Evolutionary conservation across 352 stramenopile genomes (phyloP).

Genomic region (Peronospora farinosa): DNA sequence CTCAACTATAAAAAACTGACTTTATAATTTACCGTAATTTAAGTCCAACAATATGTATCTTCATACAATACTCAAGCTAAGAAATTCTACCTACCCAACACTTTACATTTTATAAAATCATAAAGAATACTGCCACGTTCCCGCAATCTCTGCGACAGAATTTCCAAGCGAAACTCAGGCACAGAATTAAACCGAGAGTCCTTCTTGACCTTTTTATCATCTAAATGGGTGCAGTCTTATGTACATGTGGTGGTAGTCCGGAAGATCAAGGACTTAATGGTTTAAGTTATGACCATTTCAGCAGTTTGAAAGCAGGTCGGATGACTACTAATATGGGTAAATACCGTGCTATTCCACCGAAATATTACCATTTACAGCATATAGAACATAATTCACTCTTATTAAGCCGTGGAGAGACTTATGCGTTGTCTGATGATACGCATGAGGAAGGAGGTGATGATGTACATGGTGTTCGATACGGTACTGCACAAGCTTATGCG

Average conservation of each 20-base stretch:
- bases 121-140: neutral
- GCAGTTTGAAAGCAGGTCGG: conserved; percentile 26
- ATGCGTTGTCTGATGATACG: conserved; percentile 47
- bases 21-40: neutral
- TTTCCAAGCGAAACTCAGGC: conserved; percentile 6
- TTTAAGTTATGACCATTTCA: conserved; percentile 36
- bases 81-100: neutral
- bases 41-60: neutral
- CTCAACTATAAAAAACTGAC: neutral
- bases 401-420: conserved; percentile 49
- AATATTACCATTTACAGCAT: conserved; percentile 29
- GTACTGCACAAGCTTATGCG: conserved; percentile 46
- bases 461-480: conserved; percentile 10
- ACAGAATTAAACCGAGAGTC: conserved; percentile 26
- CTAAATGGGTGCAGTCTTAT: conserved; percentile 46
- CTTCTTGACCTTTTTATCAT: neutral
- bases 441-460: conserved; percentile 20
- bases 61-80: too few relatives aligned
- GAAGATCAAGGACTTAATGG: conserved; percentile 38
- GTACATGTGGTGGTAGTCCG: conserved; percentile 39
- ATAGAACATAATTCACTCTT: conserved; percentile 33
- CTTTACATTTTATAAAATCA: neutral
- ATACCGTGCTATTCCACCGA: conserved; percentile 31
- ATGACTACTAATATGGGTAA: conserved; percentile 26
- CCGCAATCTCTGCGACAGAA: conserved; percentile 1